Percentiles rank a stretch among this genome's conserved stretches.
phyloP scores from a whole-genome alignment of 169 alveolate genomes.

The Plasmodium coatneyi region DNA sequence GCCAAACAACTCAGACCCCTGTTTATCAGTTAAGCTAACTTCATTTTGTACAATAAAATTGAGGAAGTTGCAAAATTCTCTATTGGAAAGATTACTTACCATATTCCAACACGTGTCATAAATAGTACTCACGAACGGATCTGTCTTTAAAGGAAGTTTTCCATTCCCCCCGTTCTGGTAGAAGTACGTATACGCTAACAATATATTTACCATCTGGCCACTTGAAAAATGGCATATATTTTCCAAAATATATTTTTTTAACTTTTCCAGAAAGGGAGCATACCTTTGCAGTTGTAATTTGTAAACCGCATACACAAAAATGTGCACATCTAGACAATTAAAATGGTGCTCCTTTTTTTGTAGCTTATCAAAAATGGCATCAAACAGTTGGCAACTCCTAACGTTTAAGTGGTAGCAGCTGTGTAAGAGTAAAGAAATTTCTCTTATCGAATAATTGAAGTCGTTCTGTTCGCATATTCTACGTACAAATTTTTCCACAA shows the following conservation, averaged over 20 bases:
- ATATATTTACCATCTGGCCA: conserved; percentile 47
- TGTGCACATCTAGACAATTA: conserved; percentile 49
- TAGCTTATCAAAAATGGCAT: conserved; percentile 16
- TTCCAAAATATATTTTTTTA: conserved; percentile 54
- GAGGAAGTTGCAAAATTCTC: conserved; percentile 68
- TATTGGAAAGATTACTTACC: conserved; percentile 18
- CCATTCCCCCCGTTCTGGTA: neutral
- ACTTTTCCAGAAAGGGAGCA: conserved; percentile 24
- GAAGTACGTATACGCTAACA: conserved; percentile 41
- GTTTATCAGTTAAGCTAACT: conserved; percentile 12
- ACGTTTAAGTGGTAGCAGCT: conserved; percentile 24
- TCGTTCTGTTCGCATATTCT: neutral
- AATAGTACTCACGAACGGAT: conserved; percentile 16
- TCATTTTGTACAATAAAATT: conserved; percentile 67
- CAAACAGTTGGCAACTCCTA: conserved; percentile 14
- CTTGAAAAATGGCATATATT: conserved; percentile 24
- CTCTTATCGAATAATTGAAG: conserved; percentile 50
- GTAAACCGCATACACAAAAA: conserved; percentile 55
- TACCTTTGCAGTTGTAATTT: conserved; percentile 40
- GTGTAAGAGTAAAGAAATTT: conserved; percentile 53
- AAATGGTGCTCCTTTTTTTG: neutral
- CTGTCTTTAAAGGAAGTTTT: neutral
- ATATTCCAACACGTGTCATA: conserved; percentile 32
- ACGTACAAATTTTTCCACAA: conserved; percentile 30
- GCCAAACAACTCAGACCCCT: neutral